Evolutionary conservation across 768 basidiomycete genomes (phyloP), one percentile per base, ranked within the genome.

Genomic region (Gymnopilus junonius): DNA sequence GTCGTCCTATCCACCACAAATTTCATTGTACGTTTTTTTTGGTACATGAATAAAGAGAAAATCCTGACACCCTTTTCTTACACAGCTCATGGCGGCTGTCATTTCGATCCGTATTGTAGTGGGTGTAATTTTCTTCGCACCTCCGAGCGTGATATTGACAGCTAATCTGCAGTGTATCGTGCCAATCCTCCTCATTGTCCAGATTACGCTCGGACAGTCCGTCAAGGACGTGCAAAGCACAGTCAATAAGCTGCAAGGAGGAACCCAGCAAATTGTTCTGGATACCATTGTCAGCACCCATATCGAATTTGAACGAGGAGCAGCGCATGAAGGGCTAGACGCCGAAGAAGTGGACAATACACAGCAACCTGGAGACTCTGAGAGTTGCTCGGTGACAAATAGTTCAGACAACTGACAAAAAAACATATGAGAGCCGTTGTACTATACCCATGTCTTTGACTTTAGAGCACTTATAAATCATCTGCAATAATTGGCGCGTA

Each of bases 131-230:
- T 11, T 29, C 37, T 21, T 8, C n/a, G 21, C 34, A 39, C 10
- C 14, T 32, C 21, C 12, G 27, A n/a, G 17, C 6, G 14, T n/a
- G 23, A 53, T 42, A 23, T 34, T 58, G n/a, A 51, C 40, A 7
- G 39, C 25, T 23, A 1, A 34, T 25, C 14, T 34, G 1, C 20
- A 74, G 73, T 68, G 71, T 34, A 70, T 74, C 43, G 66, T 68
- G 67, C 73, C 73, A 7, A 69, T 68, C 17, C 65, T 74, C 14
- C 67, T 74, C 20, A 67, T 72, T 45, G 73, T 71, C 10, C 71
- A 72, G 27, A 67, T 72, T 40, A 67, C 63, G 14, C 51, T 71
- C 4, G 73, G 73, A 7, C 66, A 62, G 6, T 58, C 63, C n/a
- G 64, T 59, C 6, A 59, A 69, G 46, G 63, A 70, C 37, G 56